Evolutionary conservation across 2,329 filamentous ascomycete species (phyloP), one percentile per base, ranked within the genome.

Genomic region (Microdochium paspali): DNA sequence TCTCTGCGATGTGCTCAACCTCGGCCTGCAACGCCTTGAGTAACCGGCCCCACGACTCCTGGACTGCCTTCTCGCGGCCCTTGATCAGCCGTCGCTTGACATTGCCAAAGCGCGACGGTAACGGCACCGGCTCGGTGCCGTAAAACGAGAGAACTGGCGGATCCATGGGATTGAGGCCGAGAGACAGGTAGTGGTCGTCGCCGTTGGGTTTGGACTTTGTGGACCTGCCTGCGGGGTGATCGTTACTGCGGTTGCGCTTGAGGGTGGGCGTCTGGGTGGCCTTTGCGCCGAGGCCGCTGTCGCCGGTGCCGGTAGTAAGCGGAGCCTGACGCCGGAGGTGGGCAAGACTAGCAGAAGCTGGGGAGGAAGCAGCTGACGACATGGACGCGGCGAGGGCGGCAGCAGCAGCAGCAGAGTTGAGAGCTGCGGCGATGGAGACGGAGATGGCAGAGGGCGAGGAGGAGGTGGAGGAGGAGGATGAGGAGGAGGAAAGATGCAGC

Each of bases 61-160:
- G 69, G 46, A 82, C 64, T 46, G 69, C 72, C 21, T 67, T 60
- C 50, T 84, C 80, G 56, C 74, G 73, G 46, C 76, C 76, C 28
- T 66, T 68, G 32, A 77, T 71, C 44, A 81, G 70, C 18, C 66
- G 69, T 47, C 69, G 70, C 61, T 82, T 82, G 56, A 80, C 70
- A 52, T 71, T 69, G 44, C 72, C 74, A 52, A 80, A 81, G 24
- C 78, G 74, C 40, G 69, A 70, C n/a, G 77, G 77, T 7, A 82
- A 64, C n/a, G 76, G 74, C 20, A 79, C 72, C 9, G 74, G 74
- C 54, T 78, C 71, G 13, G 72, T 70, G 57, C 76, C 75, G 68
- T 77, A 79, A 53, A 79, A 79, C 2, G 74, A 77, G 44, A 78
- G 61, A 45, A 77, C 70, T 18, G 74, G 74, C 9, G 70, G 66